phyloP scores from a whole-genome alignment of 2,329 filamentous ascomycete species.

The Paecilomyces dactylethromorphus region DNA sequence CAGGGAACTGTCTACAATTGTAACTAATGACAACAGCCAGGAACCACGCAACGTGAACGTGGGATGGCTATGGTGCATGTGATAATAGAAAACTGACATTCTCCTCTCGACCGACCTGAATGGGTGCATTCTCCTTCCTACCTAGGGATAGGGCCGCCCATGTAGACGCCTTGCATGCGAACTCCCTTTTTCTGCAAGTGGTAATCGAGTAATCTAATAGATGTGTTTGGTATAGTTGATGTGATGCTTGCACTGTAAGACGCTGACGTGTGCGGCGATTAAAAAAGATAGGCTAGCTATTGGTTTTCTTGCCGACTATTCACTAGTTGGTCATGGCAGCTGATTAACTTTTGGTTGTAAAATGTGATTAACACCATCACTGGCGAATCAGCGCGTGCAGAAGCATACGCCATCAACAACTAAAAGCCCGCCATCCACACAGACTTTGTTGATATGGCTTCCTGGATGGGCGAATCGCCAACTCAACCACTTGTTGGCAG shows the following conservation, averaged over 20 bases:
- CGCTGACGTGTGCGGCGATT: background rate
- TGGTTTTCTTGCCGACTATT: background rate
- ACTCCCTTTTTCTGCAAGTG: constrained; percentile 3
- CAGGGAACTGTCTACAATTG: constrained; percentile 27
- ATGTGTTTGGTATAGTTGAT: constrained; percentile 1
- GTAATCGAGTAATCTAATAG: background rate
- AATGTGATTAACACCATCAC: background rate
- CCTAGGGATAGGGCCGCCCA: constrained; percentile 2
- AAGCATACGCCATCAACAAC: background rate
- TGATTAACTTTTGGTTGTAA: background rate
- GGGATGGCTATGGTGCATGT: constrained; percentile 26
- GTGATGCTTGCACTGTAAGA: background rate
- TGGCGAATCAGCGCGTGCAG: background rate
- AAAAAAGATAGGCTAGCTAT: background rate
- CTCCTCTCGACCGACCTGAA: constrained; percentile 27
- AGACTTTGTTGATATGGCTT: background rate
- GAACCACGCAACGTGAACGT: constrained; percentile 25
- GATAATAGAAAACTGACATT: constrained; percentile 34
- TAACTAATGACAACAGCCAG: constrained; percentile 36
- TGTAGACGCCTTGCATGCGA: background rate
- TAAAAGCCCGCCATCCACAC: constrained; percentile 1
- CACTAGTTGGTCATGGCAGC: background rate
- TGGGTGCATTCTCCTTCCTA: background rate
- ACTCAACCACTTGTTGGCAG: background rate
- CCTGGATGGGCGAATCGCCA: background rate